A percentile compares a stretch with the other conserved stretches of the same genome.
Conservation (phyloP, 306 rosid genomes). For the Pachyrhizus erosus region DNA sequence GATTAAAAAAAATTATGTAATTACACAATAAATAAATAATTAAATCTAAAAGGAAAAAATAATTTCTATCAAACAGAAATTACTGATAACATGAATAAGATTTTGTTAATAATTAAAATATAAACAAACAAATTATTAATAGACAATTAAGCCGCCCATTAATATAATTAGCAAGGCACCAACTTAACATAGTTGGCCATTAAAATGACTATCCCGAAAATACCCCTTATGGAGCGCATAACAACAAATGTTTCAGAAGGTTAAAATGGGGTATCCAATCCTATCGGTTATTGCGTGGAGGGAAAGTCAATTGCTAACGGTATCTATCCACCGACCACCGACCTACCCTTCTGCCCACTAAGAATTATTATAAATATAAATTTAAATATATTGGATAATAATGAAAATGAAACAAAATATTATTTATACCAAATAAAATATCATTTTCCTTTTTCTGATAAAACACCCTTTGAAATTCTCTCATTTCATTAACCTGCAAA, state of each 20-base stretch:
- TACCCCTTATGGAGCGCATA: neutral
- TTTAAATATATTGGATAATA: slow-evolving; percentile 4
- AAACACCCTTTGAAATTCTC: slow-evolving; percentile 43
- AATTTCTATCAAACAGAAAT: neutral
- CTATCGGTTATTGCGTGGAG: slow-evolving; percentile 66
- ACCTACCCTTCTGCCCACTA: slow-evolving; percentile 61
- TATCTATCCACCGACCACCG: slow-evolving; percentile 91
- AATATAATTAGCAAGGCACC: slow-evolving; percentile 41
- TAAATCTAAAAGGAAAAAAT: too few species aligned
- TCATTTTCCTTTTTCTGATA: neutral
- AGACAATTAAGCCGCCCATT: slow-evolving; percentile 48
- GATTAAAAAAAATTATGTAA: too few species aligned
- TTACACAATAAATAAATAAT: too few species aligned
- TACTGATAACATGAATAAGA: neutral
- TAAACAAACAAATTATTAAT: slow-evolving; percentile 13
- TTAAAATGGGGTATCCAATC: slow-evolving; percentile 39
- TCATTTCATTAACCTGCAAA: slow-evolving; percentile 52
- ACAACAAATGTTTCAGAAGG: slow-evolving; percentile 33
- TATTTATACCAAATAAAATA: neutral
- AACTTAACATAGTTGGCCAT: slow-evolving; percentile 46
- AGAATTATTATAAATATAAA: slow-evolving; percentile 39
- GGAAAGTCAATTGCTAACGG: slow-evolving; percentile 86
- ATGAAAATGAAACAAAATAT: slow-evolving; percentile 42
- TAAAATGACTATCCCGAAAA: neutral
- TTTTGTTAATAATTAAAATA: slow-evolving; percentile 29